A percentile compares a stretch with the other conserved stretches of the same genome.
Evolutionary conservation across 371 early-diverging fungal genomes (phyloP).

Genomic region (Rhizopus stolonifer): DNA sequence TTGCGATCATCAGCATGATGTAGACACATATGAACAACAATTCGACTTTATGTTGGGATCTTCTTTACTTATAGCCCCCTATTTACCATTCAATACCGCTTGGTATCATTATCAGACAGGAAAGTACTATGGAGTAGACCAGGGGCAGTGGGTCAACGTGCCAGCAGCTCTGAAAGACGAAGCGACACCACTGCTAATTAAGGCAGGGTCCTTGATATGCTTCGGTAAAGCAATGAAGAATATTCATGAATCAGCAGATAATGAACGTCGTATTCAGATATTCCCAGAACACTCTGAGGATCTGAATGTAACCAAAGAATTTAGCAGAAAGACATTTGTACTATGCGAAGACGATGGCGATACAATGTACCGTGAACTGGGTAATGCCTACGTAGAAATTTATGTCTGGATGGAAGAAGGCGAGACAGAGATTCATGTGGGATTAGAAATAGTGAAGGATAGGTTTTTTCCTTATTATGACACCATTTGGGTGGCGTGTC

Average conservation of each 20-base stretch:
- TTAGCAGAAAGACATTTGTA: slow-evolving; percentile 16
- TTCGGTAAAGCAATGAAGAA: slow-evolving; percentile 37
- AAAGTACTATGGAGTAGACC: slow-evolving; percentile 13
- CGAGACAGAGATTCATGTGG: slow-evolving; percentile 28
- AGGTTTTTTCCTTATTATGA: slow-evolving; percentile 42
- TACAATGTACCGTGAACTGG: slow-evolving; percentile 35
- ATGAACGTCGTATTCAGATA: slow-evolving; percentile 37
- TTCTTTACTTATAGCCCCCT: slow-evolving; percentile 51
- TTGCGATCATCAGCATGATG: slow-evolving; percentile 55
- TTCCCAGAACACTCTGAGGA: slow-evolving; percentile 25
- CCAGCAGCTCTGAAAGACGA: slow-evolving; percentile 23
- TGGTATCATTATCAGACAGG: slow-evolving; percentile 50
- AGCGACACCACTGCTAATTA: slow-evolving; percentile 34
- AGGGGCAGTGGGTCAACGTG: slow-evolving; percentile 24
- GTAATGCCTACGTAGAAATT: slow-evolving; percentile 33
- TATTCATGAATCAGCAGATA: slow-evolving; percentile 24
- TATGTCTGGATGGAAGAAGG: slow-evolving; percentile 29
- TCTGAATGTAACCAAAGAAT: background rate
- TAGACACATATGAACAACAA: slow-evolving; percentile 31
- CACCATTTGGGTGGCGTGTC: slow-evolving; percentile 42
- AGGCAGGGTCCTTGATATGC: slow-evolving; percentile 30
- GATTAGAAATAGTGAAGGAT: slow-evolving; percentile 30
- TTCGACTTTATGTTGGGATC: slow-evolving; percentile 63
- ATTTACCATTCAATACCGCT: slow-evolving; percentile 32
- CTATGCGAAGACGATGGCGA: slow-evolving; percentile 46